These are phyloP conservation scores for Lathyrus tuberosus DNA, from an alignment of 306 rosid genomes.

Conservation along the genomic window DNA sequence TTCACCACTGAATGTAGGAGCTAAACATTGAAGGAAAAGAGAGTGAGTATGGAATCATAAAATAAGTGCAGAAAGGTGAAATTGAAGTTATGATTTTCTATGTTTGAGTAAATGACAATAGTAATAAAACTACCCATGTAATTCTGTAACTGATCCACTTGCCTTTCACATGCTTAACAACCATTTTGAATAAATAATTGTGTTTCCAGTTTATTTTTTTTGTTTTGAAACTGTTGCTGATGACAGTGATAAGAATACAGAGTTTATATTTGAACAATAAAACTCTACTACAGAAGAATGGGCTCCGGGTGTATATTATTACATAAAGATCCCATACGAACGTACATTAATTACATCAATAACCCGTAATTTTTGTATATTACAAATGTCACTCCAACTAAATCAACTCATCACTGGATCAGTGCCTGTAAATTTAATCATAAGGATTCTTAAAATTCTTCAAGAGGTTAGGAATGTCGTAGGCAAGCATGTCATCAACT, in stretches of 20 bases:
- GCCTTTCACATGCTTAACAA: no score
- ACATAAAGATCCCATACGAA: constrained; percentile 30
- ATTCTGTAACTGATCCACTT: no score
- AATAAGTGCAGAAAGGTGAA: no score
- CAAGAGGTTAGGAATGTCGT: constrained; percentile 81
- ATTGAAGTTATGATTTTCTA: no score
- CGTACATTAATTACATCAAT: constrained; percentile 15
- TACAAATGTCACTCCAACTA: constrained; percentile 32
- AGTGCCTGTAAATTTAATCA: constrained; percentile 40
- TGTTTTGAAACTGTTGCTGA: not conserved
- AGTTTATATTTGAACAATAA: constrained; percentile 1
- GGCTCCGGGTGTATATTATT: not conserved
- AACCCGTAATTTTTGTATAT: not conserved
- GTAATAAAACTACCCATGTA: no score
- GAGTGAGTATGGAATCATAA: no score
- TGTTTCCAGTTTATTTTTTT: not conserved
- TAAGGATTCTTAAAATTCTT: constrained; percentile 82
- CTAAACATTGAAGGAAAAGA: no score
- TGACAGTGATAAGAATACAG: not conserved
- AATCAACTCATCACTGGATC: constrained; percentile 5
- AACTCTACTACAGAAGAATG: constrained; percentile 14
- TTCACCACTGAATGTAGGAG: no score
- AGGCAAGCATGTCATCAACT: constrained; percentile 87
- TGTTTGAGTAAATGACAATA: no score
- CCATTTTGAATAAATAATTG: no score